Evolutionary conservation across 2,329 filamentous ascomycete species (phyloP).

Genomic region (Calonectria henricotiae): DNA sequence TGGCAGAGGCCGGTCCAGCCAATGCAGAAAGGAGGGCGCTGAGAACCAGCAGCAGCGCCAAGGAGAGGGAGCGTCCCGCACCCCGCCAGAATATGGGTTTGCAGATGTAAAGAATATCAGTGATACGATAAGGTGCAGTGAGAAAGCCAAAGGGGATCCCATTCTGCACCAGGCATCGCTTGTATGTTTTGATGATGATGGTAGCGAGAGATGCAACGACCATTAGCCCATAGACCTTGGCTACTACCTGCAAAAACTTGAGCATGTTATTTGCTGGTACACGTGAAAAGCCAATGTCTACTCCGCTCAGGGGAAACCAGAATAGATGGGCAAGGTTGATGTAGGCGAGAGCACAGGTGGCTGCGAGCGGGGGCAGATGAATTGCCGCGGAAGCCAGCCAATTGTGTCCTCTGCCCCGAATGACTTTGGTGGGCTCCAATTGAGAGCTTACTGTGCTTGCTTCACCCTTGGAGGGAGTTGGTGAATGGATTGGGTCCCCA

Average conservation of each 20-base stretch:
- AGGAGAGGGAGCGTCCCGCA: not conserved
- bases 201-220: slow-evolving; percentile 9
- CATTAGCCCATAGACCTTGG: slow-evolving; percentile 12
- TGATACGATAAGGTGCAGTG: not conserved
- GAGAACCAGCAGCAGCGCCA: not conserved
- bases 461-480: too few species aligned
- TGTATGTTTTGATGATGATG: slow-evolving; percentile 17
- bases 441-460: not conserved
- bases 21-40: slow-evolving; percentile 14
- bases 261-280: slow-evolving; percentile 7
- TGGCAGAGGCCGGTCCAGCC: slow-evolving; percentile 28
- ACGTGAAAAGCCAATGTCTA: not conserved
- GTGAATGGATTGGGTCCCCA: too few species aligned
- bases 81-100: slow-evolving; percentile 3
- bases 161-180: not conserved
- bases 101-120: not conserved
- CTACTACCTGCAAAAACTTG: slow-evolving; percentile 13
- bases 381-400: not conserved
- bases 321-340: not conserved
- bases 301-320: slow-evolving; percentile 3
- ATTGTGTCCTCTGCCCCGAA: not conserved
- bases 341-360: not conserved
- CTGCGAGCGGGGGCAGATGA: not conserved
- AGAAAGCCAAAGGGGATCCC: slow-evolving; percentile 17
- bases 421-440: not conserved